A percentile compares a stretch with the other conserved stretches of the same genome.
These are phyloP conservation scores for Ophiostoma populinum DNA, from an alignment of 2,329 filamentous ascomycete genomes.

Conservation along the genomic window DNA sequence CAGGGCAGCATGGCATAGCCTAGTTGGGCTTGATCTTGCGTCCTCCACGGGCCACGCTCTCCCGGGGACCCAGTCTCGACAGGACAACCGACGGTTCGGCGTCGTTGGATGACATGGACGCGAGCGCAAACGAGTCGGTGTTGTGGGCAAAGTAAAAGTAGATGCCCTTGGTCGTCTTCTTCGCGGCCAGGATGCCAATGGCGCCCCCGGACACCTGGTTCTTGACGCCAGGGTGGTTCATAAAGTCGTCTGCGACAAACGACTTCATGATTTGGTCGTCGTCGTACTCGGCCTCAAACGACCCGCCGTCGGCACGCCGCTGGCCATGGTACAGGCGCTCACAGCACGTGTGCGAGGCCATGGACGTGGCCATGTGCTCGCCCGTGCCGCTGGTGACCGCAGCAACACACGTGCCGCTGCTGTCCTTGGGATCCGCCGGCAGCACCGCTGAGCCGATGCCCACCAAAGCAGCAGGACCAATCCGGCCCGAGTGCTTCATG, in stretches of 20 bases:
- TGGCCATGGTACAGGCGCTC: constrained; percentile 64
- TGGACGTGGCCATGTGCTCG: constrained; percentile 93
- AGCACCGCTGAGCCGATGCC: constrained; percentile 82
- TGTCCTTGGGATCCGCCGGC: constrained; percentile 55
- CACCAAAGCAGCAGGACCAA: constrained; percentile 84
- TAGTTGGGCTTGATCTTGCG: constrained; percentile 26
- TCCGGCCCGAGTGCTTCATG: constrained; percentile 87
- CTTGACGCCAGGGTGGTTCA: constrained; percentile 72
- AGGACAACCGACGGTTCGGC: constrained; percentile 64
- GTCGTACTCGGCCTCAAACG: constrained; percentile 49
- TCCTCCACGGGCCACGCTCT: constrained; percentile 20
- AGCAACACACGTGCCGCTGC: constrained; percentile 53
- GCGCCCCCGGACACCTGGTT: constrained; percentile 68
- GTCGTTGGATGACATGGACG: constrained; percentile 73
- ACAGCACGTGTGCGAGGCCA: constrained; percentile 75
- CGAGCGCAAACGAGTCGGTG: constrained; percentile 73
- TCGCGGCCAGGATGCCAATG: constrained; percentile 80
- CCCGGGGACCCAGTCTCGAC: constrained; percentile 43
- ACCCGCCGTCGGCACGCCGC: constrained; percentile 40
- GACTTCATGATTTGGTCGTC: constrained; percentile 58
- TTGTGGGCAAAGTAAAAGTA: constrained; percentile 93
- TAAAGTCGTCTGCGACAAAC: constrained; percentile 81
- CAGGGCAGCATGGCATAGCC: not conserved
- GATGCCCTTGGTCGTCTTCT: constrained; percentile 59
- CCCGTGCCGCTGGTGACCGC: constrained; percentile 87